These are phyloP conservation scores for Mycosarcoma mackinlayi DNA, from an alignment of 1,284 basidiomycete species.

Conservation along the genomic window DNA sequence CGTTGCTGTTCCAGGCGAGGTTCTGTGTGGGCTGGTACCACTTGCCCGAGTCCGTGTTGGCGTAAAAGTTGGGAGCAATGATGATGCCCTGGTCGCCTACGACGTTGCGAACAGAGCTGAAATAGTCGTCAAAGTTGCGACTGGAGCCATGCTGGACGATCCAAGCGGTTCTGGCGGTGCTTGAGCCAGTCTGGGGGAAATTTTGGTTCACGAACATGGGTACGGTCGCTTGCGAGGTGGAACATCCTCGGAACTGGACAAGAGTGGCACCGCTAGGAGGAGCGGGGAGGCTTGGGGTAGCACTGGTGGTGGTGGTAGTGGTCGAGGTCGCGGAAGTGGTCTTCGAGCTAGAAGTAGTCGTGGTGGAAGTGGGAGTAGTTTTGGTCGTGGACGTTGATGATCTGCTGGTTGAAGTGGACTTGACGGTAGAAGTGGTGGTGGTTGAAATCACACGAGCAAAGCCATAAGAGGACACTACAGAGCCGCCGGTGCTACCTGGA, in stretches of 20 bases:
- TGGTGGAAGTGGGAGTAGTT: background rate
- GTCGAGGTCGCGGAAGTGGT: background rate
- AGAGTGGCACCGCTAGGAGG: constrained; percentile 26
- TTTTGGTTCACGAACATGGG: constrained; percentile 51
- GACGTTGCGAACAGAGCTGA: constrained; percentile 36
- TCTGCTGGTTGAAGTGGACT: background rate
- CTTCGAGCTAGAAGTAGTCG: background rate
- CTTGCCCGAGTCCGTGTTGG: constrained; percentile 13
- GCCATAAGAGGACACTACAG: constrained; percentile 23
- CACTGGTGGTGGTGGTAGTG: background rate
- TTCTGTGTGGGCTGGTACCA: constrained; percentile 30
- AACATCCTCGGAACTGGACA: constrained; percentile 30
- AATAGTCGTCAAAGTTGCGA: constrained; percentile 47
- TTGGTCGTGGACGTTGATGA: background rate
- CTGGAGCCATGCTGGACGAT: constrained; percentile 48
- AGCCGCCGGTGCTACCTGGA: constrained; percentile 11
- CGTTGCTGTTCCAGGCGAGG: constrained; percentile 32
- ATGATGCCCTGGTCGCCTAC: constrained; percentile 37
- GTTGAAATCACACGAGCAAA: constrained; percentile 4
- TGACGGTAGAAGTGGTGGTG: background rate
- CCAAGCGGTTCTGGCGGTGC: constrained; percentile 28
- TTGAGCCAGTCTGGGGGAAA: constrained; percentile 23
- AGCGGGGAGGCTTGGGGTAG: constrained; percentile 3
- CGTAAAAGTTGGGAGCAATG: constrained; percentile 44
- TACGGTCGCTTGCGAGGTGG: constrained; percentile 7